Percentiles rank a stretch among this genome's conserved stretches.
phyloP scores from a whole-genome alignment of 1,284 basidiomycete species.

The Ceratobasidium sp. region DNA sequence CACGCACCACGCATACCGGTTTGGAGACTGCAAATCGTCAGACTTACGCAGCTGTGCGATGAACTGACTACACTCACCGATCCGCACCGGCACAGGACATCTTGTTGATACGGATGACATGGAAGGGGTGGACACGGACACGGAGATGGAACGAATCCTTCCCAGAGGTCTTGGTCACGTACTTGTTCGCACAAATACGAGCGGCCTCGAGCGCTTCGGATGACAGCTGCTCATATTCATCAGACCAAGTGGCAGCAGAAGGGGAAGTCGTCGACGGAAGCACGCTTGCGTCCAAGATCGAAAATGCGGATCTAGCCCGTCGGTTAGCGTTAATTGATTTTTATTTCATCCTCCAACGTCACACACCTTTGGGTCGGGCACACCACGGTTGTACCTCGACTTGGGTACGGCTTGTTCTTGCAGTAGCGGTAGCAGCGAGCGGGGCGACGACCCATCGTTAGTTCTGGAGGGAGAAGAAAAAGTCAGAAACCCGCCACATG shows the following conservation, averaged over 20 bases:
- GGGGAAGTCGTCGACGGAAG: slow-evolving; percentile 96
- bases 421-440: slow-evolving; percentile 97
- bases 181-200: slow-evolving; percentile 99
- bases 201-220: slow-evolving; percentile 97
- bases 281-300: slow-evolving; percentile 94
- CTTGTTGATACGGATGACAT: slow-evolving; percentile 99
- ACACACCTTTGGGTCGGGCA: slow-evolving; percentile 85
- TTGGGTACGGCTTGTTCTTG: slow-evolving; percentile 98
- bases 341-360: background rate
- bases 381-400: slow-evolving; percentile 98
- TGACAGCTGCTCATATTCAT: slow-evolving; percentile 98
- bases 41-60: background rate
- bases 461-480: slow-evolving; percentile 16
- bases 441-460: slow-evolving; percentile 89
- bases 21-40: slow-evolving; percentile 70
- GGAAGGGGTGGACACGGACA: slow-evolving; percentile 98
- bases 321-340: background rate
- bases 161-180: slow-evolving; percentile 96
- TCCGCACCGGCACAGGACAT: slow-evolving; percentile 99
- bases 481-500: slow-evolving; percentile 32
- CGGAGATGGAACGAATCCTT: slow-evolving; percentile 99
- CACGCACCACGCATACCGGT: slow-evolving; percentile 99
- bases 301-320: slow-evolving; percentile 85
- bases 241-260: slow-evolving; percentile 96
- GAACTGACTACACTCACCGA: slow-evolving; percentile 61